Evolutionary conservation across 192 early-diverging fungal species (phyloP).

Genomic region (Neocallimastix lanati): DNA sequence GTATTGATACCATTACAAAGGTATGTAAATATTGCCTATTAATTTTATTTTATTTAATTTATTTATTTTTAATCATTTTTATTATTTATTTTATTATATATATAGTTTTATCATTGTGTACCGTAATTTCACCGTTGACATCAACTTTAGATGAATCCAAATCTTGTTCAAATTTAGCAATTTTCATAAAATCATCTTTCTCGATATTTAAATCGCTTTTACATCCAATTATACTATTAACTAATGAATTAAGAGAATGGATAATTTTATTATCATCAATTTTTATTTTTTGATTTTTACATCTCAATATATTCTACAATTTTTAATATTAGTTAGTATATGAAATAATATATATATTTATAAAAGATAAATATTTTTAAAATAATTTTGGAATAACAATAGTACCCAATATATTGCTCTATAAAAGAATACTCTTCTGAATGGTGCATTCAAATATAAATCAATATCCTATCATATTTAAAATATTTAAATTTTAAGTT

Average conservation of each 20-base stretch:
- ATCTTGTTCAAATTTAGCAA: neutral
- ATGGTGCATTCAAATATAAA: neutral
- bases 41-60: no score
- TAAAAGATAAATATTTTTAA: no score
- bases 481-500: no score
- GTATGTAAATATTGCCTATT: neutral
- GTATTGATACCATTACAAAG: neutral
- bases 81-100: no score
- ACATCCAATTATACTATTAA: neutral
- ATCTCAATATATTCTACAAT: neutral
- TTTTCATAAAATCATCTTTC: neutral
- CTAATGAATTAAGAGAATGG: neutral
- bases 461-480: neutral
- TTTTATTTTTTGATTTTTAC: neutral
- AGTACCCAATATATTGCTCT: neutral
- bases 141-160: neutral
- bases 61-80: no score
- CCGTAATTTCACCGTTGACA: neutral
- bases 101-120: no score
- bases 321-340: no score
- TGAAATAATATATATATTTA: no score
- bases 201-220: neutral
- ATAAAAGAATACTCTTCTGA: neutral
- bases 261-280: neutral
- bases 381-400: no score